Conservation (phyloP, 371 early-diverging fungal species). For the Mycotypha africana region DNA sequence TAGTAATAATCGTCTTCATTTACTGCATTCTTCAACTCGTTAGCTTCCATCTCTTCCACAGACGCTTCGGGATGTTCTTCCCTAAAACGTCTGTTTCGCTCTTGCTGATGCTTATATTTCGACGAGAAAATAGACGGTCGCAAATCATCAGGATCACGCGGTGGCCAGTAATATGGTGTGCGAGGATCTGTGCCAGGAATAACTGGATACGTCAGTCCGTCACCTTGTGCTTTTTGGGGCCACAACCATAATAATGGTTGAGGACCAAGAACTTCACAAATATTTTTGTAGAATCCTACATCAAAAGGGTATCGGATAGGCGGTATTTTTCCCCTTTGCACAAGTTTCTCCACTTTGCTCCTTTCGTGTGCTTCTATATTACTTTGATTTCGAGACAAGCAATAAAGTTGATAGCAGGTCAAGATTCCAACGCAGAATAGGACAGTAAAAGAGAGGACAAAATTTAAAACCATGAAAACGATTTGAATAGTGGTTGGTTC, state of each 20-base stretch:
- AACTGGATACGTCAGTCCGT: slow-evolving; percentile 70
- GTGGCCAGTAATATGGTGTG: slow-evolving; percentile 30
- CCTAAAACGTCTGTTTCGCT: slow-evolving; percentile 10
- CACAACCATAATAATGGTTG: slow-evolving; percentile 63
- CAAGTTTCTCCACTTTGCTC: slow-evolving; percentile 75
- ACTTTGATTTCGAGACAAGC: slow-evolving; percentile 82
- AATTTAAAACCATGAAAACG: slow-evolving; percentile 69
- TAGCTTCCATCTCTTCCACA: slow-evolving; percentile 8
- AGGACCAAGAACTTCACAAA: slow-evolving; percentile 75
- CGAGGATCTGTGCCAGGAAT: slow-evolving; percentile 21
- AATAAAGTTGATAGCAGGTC: slow-evolving; percentile 78
- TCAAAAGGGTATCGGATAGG: slow-evolving; percentile 70
- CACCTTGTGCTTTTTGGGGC: slow-evolving; percentile 58
- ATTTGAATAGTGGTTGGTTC: slow-evolving; percentile 62
- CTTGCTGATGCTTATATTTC: slow-evolving; percentile 30
- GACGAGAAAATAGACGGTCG: slow-evolving; percentile 32
- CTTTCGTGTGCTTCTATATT: slow-evolving; percentile 89
- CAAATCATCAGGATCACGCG: slow-evolving; percentile 32
- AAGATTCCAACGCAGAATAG: slow-evolving; percentile 82
- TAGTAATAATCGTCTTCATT: slow-evolving; percentile 21
- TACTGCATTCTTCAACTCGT: no score
- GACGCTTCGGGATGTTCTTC: slow-evolving; percentile 19
- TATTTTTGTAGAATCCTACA: slow-evolving; percentile 76
- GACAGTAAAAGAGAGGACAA: slow-evolving; percentile 66
- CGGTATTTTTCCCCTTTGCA: slow-evolving; percentile 57